Evolutionary conservation across 306 rosid genomes (phyloP), one percentile per base, ranked within the genome.

Genomic region (Mimosa bimucronata): DNA sequence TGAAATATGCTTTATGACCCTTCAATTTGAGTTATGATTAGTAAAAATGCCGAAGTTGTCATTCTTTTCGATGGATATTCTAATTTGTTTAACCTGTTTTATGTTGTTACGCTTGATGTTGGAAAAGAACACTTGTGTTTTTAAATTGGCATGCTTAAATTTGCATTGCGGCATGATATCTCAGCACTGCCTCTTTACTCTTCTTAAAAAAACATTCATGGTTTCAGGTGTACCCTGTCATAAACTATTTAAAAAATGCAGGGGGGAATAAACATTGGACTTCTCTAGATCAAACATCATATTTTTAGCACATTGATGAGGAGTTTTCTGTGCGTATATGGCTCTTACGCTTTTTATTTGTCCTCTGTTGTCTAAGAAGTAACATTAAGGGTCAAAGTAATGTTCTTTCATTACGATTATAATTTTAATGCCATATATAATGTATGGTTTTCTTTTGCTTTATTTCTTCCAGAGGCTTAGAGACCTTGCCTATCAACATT

Each of bases 401-500:
- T 65, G 11, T 29, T 71, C 50, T 66, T 8, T 38, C 55, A 10
- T 29, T 28, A 62, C 28, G 74, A 71, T 34, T 19, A 80, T 18
- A 52, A 3, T 40, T 15, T 40, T 6, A 52, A 50, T 52, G 28
- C 45, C 76, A 7, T 76, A 12, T 61, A 26, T 50, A 53, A 77
- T 68, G 23, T 70, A 16, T 83, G 40, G 68, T 37, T 52, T 57
- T 61, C 38, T 68, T 5, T 7, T n/a, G n/a, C n/a, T n/a, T n/a
- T n/a, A n/a, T n/a, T n/a, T n/a, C n/a, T n/a, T n/a, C n/a, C n/a
- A n/a, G n/a, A n/a, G n/a, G n/a, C n/a, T n/a, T n/a, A n/a, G n/a
- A n/a, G n/a, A n/a, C n/a, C n/a, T n/a, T n/a, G n/a, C n/a, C n/a
- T n/a, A n/a, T n/a, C n/a, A n/a, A n/a, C n/a, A n/a, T n/a, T n/a